phyloP scores from a whole-genome alignment of 306 rosid genomes.

The Pachyrhizus erosus region DNA sequence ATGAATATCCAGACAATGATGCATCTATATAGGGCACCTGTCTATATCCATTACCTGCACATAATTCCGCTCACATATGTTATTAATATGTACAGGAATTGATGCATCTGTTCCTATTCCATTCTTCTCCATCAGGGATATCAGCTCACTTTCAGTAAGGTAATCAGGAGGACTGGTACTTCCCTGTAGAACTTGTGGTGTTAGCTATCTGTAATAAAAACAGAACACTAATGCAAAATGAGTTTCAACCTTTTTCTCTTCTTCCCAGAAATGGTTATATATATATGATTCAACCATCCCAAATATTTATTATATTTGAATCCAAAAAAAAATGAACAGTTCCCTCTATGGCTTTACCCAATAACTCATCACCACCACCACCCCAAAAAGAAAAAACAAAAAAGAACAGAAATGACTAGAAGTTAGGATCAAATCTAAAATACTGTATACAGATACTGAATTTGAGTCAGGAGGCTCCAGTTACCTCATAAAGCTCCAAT shows the following conservation, averaged over 20 bases:
- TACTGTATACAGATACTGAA: conserved; percentile 18
- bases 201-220: conserved; percentile 36
- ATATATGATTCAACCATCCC: conserved; percentile 26
- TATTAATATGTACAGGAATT: conserved; percentile 93
- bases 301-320: conserved; percentile 27
- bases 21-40: conserved; percentile 16
- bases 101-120: conserved; percentile 99
- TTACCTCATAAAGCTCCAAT: conserved; percentile 90
- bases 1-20: conserved; percentile 40
- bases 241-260: conserved; percentile 15
- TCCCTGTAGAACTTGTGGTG: conserved; percentile 65
- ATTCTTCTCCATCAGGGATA: conserved; percentile 95
- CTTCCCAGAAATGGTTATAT: conserved; percentile 20
- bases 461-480: conserved; percentile 16
- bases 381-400: neutral
- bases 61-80: conserved; percentile 95
- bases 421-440: neutral
- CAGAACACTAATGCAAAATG: conserved; percentile 19
- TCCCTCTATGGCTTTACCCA: neutral
- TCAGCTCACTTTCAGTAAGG: conserved; percentile 94
- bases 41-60: conserved; percentile 74
- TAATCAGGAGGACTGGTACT: conserved; percentile 84
- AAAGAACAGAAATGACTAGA: neutral
- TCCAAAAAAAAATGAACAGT: conserved; percentile 21
- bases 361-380: neutral